Conservation (phyloP, 192 early-diverging fungal genomes). For the Coemansia sp. region DNA sequence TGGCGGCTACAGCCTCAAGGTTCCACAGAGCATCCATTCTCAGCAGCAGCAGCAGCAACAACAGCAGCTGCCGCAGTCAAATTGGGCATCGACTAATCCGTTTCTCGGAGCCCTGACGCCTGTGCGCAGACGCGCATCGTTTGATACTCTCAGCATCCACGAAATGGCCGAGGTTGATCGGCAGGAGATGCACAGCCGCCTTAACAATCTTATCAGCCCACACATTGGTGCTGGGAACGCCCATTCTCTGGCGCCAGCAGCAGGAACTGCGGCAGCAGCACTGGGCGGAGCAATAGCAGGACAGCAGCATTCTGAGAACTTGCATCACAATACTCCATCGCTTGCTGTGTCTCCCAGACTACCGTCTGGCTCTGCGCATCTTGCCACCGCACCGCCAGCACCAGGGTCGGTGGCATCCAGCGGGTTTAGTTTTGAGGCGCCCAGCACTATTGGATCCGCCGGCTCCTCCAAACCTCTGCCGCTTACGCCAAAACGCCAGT, state of each 20-base stretch:
- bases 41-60: not conserved
- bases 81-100: slow-evolving; percentile 18
- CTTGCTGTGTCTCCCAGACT: slow-evolving; percentile 16
- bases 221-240: slow-evolving; percentile 1
- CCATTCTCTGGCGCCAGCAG: not conserved
- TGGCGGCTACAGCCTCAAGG: slow-evolving; percentile 1
- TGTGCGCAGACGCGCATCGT: slow-evolving; percentile 35
- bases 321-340: not conserved
- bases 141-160: slow-evolving; percentile 49
- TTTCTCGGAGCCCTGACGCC: slow-evolving; percentile 1
- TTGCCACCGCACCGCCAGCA: not conserved
- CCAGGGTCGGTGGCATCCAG: slow-evolving; percentile 19
- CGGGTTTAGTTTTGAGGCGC: slow-evolving; percentile 35
- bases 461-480: slow-evolving; percentile 38
- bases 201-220: slow-evolving; percentile 37
- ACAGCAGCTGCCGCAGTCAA: not conserved
- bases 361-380: not conserved
- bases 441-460: not conserved
- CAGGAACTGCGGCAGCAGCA: not conserved
- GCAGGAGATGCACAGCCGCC: slow-evolving; percentile 37
- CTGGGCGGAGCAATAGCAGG: not conserved
- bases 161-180: slow-evolving; percentile 49
- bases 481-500: slow-evolving; percentile 19
- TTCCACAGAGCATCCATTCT: slow-evolving; percentile 1
- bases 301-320: too few species aligned